Conservation (phyloP, 2,329 filamentous ascomycete genomes). For the Hymenotorrendiella dingleyae region DNA sequence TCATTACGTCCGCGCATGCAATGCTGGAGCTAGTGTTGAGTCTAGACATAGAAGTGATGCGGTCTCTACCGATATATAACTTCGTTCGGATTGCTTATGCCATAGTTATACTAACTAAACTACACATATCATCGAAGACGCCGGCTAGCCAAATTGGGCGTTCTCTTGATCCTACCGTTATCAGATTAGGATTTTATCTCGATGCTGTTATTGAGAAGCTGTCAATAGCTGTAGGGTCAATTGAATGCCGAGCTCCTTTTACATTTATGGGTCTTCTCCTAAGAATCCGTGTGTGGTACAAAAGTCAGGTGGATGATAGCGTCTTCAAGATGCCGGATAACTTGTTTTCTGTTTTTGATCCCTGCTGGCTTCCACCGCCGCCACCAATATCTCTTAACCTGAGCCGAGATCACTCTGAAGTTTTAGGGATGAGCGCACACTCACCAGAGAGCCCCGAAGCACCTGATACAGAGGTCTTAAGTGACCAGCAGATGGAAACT, state of each 20-base stretch:
- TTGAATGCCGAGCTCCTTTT: slow-evolving; percentile 55
- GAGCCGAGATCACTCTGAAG: background rate
- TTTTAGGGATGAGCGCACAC: background rate
- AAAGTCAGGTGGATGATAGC: slow-evolving; percentile 45
- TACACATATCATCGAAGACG: slow-evolving; percentile 52
- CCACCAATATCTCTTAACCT: slow-evolving; percentile 21
- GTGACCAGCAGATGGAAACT: background rate
- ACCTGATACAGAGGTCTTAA: background rate
- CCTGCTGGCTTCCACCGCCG: slow-evolving; percentile 30
- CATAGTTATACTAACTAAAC: slow-evolving; percentile 48
- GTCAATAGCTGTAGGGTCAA: slow-evolving; percentile 51
- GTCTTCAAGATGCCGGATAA: slow-evolving; percentile 8
- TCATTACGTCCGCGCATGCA: slow-evolving; percentile 43
- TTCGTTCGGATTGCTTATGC: slow-evolving; percentile 47
- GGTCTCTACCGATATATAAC: slow-evolving; percentile 41
- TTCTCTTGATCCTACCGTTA: slow-evolving; percentile 56
- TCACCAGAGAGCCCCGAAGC: background rate
- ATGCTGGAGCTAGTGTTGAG: slow-evolving; percentile 42
- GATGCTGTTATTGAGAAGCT: slow-evolving; percentile 64
- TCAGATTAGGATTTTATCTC: slow-evolving; percentile 59
- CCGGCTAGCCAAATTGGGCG: slow-evolving; percentile 57
- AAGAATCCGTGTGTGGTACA: slow-evolving; percentile 57
- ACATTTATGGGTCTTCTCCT: slow-evolving; percentile 64
- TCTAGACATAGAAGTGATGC: slow-evolving; percentile 37
- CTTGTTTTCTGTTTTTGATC: slow-evolving; percentile 5